These are phyloP conservation scores for Vaccinium vitisidaea DNA, from an alignment of 148 eudicot species.

Conservation along the genomic window DNA sequence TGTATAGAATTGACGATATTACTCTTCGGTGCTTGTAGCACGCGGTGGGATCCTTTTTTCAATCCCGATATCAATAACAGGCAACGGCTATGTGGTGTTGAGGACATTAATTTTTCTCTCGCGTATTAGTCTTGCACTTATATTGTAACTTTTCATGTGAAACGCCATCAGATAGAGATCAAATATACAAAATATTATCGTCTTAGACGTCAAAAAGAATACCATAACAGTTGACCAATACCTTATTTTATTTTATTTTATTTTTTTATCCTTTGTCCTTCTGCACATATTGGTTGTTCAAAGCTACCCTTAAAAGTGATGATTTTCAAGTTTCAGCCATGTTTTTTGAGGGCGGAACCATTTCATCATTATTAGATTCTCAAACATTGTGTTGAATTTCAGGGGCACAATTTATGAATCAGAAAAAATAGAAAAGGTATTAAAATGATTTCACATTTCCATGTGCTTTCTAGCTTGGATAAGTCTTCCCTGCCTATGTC, in stretches of 20 bases:
- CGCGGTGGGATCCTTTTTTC: too few relatives aligned
- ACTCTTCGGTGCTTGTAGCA: too few relatives aligned
- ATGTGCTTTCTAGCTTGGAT: background rate
- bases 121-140: too few relatives aligned
- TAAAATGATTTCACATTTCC: background rate
- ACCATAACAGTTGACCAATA: background rate
- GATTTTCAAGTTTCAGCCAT: background rate
- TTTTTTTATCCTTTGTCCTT: too few relatives aligned
- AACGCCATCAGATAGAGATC: background rate
- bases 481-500: background rate
- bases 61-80: too few relatives aligned
- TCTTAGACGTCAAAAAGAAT: background rate
- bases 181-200: slow-evolving; percentile 12
- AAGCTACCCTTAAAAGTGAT: background rate
- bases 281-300: too few relatives aligned
- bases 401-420: background rate
- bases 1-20: too few relatives aligned
- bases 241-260: too few relatives aligned
- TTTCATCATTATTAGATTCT: background rate
- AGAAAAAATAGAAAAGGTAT: background rate
- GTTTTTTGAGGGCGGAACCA: background rate
- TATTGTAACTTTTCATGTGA: too few relatives aligned
- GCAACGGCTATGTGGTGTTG: too few relatives aligned
- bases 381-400: background rate
- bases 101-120: too few relatives aligned